These are phyloP conservation scores for Ophiostoma australiae DNA, from an alignment of 2,329 filamentous ascomycete genomes.

Conservation along the genomic window DNA sequence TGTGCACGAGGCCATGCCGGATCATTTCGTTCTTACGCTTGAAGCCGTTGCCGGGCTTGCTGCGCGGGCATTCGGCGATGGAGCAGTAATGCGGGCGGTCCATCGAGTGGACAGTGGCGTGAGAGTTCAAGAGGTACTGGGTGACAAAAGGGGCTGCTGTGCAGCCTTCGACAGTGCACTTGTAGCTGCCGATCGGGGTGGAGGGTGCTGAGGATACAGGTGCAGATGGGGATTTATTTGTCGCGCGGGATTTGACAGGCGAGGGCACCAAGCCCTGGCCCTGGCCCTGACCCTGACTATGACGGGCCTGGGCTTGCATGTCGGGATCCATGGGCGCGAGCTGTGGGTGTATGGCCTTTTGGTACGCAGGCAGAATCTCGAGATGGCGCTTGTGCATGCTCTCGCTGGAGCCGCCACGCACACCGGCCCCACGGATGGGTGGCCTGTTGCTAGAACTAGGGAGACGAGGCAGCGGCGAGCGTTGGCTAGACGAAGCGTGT, in stretches of 20 bases:
- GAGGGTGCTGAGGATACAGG: background rate
- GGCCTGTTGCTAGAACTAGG: background rate
- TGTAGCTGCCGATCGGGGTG: conserved; percentile 43
- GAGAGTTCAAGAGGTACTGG: conserved; percentile 71
- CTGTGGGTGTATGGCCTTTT: background rate
- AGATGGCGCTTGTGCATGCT: background rate
- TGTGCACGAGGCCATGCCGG: conserved; percentile 78
- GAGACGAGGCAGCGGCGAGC: background rate
- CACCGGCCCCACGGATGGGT: background rate
- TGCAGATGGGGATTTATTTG: background rate
- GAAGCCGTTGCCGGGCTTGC: conserved; percentile 62
- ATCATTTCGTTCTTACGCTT: conserved; percentile 73
- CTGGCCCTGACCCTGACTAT: background rate
- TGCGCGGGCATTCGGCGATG: conserved; percentile 57
- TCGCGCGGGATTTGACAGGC: background rate
- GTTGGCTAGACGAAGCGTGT: background rate
- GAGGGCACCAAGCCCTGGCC: background rate
- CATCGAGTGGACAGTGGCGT: conserved; percentile 66
- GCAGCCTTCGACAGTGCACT: conserved; percentile 60
- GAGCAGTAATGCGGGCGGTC: conserved; percentile 62
- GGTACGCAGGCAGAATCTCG: background rate
- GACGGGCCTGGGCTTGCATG: background rate
- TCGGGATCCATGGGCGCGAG: background rate
- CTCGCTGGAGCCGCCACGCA: background rate
- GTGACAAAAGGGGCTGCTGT: conserved; percentile 71